A percentile compares a stretch with the other conserved stretches of the same genome.
Conservation (phyloP, 179 eudicot genomes). For the Spinacia oleracea region DNA sequence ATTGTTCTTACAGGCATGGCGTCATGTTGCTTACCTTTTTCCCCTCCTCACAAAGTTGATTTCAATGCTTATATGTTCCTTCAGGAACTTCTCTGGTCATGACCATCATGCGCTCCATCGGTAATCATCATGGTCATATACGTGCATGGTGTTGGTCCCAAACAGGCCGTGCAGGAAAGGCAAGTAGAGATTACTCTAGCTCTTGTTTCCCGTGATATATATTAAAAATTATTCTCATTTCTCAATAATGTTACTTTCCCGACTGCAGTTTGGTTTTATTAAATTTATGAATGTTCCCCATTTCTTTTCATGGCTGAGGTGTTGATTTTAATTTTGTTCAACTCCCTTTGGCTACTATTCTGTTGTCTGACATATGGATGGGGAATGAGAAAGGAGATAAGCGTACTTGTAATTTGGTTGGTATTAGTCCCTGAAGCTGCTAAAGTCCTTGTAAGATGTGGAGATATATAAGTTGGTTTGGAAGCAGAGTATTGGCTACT, state of each 20-base stretch:
- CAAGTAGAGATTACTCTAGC: slow-evolving; percentile 28
- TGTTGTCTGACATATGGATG: neutral
- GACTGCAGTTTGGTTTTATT: neutral
- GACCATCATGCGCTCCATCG: slow-evolving; percentile 90
- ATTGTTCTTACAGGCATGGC: too few species aligned
- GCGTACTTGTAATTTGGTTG: neutral
- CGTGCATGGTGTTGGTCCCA: slow-evolving; percentile 96
- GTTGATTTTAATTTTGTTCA: neutral
- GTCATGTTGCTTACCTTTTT: slow-evolving; percentile 5
- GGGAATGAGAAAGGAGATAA: neutral
- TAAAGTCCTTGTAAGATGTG: neutral
- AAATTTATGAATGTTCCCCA: neutral
- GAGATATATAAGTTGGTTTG: neutral
- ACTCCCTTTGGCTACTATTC: neutral
- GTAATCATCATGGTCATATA: slow-evolving; percentile 78
- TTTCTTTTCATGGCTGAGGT: neutral
- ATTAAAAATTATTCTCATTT: neutral
- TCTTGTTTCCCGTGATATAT: neutral
- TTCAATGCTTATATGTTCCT: slow-evolving; percentile 18
- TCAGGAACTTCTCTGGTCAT: slow-evolving; percentile 85
- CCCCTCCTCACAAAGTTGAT: slow-evolving; percentile 14
- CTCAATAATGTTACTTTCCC: neutral
- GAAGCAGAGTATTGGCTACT: neutral
- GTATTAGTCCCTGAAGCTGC: neutral
- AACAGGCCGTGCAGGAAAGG: slow-evolving; percentile 86